Conservation (phyloP, 2,329 filamentous ascomycete genomes). For the Clarireedia homoeocarpa region DNA sequence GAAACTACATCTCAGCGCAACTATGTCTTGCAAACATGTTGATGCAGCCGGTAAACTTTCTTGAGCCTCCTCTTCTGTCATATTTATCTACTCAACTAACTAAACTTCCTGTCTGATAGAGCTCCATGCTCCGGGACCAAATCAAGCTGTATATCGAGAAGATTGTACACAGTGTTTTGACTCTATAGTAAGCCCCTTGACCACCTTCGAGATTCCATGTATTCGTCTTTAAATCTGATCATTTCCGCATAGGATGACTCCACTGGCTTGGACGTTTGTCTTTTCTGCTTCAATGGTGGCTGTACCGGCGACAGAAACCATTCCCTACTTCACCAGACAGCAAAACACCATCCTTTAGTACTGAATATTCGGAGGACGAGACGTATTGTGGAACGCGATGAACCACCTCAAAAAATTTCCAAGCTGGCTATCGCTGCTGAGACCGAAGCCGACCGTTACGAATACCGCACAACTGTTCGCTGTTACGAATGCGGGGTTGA, state of each 20-base stretch:
- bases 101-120: neutral
- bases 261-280: slow-evolving; percentile 82
- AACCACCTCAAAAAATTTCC: slow-evolving; percentile 89
- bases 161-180: slow-evolving; percentile 99
- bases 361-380: slow-evolving; percentile 85
- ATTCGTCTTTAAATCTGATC: neutral
- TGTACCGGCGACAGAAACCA: slow-evolving; percentile 76
- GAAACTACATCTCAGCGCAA: neutral
- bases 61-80: neutral
- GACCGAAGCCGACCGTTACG: slow-evolving; percentile 86
- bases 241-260: slow-evolving; percentile 59
- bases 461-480: slow-evolving; percentile 65
- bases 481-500: slow-evolving; percentile 73
- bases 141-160: slow-evolving; percentile 87
- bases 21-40: slow-evolving; percentile 43
- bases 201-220: neutral
- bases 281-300: slow-evolving; percentile 95
- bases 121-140: slow-evolving; percentile 62
- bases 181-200: slow-evolving; percentile 58
- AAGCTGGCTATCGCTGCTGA: slow-evolving; percentile 92
- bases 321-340: slow-evolving; percentile 62
- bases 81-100: neutral
- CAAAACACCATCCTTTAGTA: slow-evolving; percentile 67
- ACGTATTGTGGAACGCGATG: slow-evolving; percentile 67
- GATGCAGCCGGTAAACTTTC: slow-evolving; percentile 31